Percentiles rank a stretch among this genome's conserved stretches.
Evolutionary conservation across 2,329 filamentous ascomycete species (phyloP).

Genomic region (Aspergillus niger): DNA sequence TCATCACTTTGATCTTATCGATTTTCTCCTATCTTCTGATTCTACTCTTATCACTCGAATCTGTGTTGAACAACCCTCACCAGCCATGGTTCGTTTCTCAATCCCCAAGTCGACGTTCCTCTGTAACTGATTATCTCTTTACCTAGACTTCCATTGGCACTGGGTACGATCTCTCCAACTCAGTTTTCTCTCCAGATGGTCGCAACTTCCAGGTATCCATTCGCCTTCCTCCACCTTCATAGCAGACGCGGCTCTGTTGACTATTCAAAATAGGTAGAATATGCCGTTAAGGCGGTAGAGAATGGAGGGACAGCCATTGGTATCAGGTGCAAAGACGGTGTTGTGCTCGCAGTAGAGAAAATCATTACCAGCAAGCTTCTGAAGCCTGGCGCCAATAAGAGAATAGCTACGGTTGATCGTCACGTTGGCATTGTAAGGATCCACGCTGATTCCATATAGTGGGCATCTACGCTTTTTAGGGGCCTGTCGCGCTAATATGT

Average conservation of each 20-base stretch:
- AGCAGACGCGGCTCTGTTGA: conserved; percentile 16
- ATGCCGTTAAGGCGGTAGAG: conserved; percentile 97
- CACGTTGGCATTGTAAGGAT: conserved; percentile 84
- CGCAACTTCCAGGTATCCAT: conserved; percentile 86
- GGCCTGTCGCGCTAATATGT: conserved; percentile 11
- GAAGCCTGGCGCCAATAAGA: conserved; percentile 93
- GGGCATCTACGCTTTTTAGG: background rate
- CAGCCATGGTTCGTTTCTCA: conserved; percentile 25
- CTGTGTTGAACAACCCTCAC: background rate
- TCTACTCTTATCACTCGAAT: background rate
- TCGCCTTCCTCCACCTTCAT: background rate
- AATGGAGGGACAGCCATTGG: conserved; percentile 95
- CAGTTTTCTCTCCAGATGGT: conserved; percentile 98
- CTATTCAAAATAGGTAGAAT: conserved; percentile 67
- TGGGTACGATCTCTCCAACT: conserved; percentile 98
- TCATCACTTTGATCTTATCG: background rate
- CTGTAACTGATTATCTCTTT: conserved; percentile 20
- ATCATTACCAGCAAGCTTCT: conserved; percentile 92
- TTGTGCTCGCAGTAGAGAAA: conserved; percentile 96
- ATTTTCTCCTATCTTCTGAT: background rate
- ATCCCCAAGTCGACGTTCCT: conserved; percentile 8
- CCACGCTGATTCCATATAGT: background rate
- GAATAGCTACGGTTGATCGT: conserved; percentile 91
- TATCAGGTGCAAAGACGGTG: conserved; percentile 94
- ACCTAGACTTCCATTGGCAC: conserved; percentile 96